These are phyloP conservation scores for Cyclocybe aegerita DNA, from an alignment of 768 basidiomycete genomes.

Conservation along the genomic window DNA sequence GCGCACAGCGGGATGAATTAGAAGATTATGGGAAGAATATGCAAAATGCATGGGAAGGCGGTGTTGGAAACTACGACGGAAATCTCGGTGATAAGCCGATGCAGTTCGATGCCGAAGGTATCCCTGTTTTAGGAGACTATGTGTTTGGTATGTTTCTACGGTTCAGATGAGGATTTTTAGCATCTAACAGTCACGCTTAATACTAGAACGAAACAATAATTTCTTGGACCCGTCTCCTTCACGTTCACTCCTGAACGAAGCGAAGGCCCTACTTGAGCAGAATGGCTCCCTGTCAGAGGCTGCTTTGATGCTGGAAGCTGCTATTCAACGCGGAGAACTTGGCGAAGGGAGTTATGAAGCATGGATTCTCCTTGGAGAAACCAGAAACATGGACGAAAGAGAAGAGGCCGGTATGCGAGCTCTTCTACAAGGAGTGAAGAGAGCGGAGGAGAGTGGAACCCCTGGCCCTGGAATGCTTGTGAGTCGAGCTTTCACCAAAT, in stretches of 20 bases:
- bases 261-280: slow-evolving; percentile 71
- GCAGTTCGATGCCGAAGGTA: slow-evolving; percentile 69
- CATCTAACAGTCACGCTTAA: slow-evolving; percentile 4
- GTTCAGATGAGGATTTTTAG: neutral
- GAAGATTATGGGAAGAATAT: slow-evolving; percentile 64
- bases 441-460: slow-evolving; percentile 63
- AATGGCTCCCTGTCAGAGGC: slow-evolving; percentile 90
- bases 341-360: slow-evolving; percentile 85
- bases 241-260: slow-evolving; percentile 61
- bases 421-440: slow-evolving; percentile 66
- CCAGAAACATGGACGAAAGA: slow-evolving; percentile 85
- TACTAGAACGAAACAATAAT: slow-evolving; percentile 68
- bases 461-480: slow-evolving; percentile 75
- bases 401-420: slow-evolving; percentile 84
- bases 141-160: slow-evolving; percentile 61
- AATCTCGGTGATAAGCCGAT: slow-evolving; percentile 29
- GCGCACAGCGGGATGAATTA: slow-evolving; percentile 59
- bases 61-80: slow-evolving; percentile 45
- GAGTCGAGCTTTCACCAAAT: slow-evolving; percentile 23
- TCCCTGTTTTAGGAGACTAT: slow-evolving; percentile 74
- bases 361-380: slow-evolving; percentile 91
- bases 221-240: slow-evolving; percentile 55
- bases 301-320: slow-evolving; percentile 85
- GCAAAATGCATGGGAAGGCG: slow-evolving; percentile 64
- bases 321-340: slow-evolving; percentile 78